A percentile compares a stretch with the other conserved stretches of the same genome.
These are phyloP conservation scores for Pythium folliculosum DNA, from an alignment of 352 stramenopile species.

Conservation along the genomic window DNA sequence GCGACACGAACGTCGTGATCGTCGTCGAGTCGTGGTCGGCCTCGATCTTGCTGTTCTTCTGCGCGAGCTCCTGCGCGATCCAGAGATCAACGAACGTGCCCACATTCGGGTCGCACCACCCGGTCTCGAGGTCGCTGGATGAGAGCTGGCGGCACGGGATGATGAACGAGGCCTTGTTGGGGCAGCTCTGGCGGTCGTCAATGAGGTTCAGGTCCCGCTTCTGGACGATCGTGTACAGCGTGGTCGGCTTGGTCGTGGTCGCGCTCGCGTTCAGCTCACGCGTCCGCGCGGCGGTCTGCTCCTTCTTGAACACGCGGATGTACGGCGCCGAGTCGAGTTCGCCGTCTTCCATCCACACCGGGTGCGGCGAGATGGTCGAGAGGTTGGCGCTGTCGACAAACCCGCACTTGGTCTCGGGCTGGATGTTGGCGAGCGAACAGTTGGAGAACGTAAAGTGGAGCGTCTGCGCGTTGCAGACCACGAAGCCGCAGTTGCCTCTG, in stretches of 20 bases:
- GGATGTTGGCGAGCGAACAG: conserved; percentile 13
- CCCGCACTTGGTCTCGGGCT: conserved; percentile 23
- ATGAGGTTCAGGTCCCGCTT: conserved; percentile 18
- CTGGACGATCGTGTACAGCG: conserved; percentile 27
- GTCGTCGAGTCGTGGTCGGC: neutral
- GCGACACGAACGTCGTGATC: conserved; percentile 13
- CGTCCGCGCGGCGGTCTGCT: neutral
- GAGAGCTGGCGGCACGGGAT: conserved; percentile 25
- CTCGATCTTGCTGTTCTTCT: conserved; percentile 3
- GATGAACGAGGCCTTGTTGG: conserved; percentile 31
- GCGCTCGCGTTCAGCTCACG: neutral
- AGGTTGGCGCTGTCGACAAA: conserved; percentile 5
- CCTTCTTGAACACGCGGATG: conserved; percentile 19
- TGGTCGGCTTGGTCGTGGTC: neutral
- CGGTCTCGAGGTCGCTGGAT: neutral
- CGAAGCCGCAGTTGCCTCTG: conserved; percentile 16
- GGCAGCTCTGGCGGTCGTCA: conserved; percentile 15
- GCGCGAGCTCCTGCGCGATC: conserved; percentile 12
- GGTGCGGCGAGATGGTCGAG: conserved; percentile 12
- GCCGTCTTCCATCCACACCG: conserved; percentile 27
- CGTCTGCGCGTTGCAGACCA: conserved; percentile 23
- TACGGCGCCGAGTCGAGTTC: conserved; percentile 20
- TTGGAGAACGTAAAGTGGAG: conserved; percentile 18
- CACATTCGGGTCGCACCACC: conserved; percentile 18
- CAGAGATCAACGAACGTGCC: conserved; percentile 27